Evolutionary conservation across 2,329 filamentous ascomycete genomes (phyloP).

Genomic region (Thielaviopsis musarum): DNA sequence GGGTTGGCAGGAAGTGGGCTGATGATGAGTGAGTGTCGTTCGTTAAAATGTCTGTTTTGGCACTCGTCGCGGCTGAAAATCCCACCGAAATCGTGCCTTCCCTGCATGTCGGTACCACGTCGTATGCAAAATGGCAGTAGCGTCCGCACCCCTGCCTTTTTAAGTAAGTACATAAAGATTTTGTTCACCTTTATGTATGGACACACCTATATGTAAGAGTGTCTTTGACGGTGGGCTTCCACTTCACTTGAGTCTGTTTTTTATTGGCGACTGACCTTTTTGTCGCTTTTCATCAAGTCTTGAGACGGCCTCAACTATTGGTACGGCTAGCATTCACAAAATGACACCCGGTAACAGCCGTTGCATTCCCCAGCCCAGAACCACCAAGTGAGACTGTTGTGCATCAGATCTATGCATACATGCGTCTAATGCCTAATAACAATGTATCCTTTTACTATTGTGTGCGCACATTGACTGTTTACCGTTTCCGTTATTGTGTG

Average conservation of each 20-base stretch:
- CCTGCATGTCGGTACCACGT: not conserved
- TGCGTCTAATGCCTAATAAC: not conserved
- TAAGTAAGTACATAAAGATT: not conserved
- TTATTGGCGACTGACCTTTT: not conserved
- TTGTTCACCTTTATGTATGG: no score
- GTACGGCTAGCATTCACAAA: not conserved
- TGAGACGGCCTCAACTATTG: no score
- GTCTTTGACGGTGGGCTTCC: no score
- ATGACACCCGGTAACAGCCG: not conserved
- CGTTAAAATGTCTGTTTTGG: constrained; percentile 5
- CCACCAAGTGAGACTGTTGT: no score
- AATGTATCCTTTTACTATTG: not conserved
- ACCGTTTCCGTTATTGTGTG: not conserved
- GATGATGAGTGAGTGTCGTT: constrained; percentile 12
- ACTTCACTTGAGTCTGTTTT: not conserved
- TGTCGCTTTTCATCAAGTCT: no score
- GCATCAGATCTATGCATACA: not conserved
- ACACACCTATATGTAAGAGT: no score
- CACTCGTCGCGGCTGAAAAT: not conserved
- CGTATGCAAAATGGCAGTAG: not conserved
- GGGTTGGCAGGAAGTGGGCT: constrained; percentile 10
- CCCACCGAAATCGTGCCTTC: not conserved
- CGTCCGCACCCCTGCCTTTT: not conserved
- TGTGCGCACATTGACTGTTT: not conserved
- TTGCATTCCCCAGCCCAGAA: no score